A percentile compares a stretch with the other conserved stretches of the same genome.
phyloP scores from a whole-genome alignment of 2,329 filamentous ascomycete genomes.

The Ceratocystis harringtonii region DNA sequence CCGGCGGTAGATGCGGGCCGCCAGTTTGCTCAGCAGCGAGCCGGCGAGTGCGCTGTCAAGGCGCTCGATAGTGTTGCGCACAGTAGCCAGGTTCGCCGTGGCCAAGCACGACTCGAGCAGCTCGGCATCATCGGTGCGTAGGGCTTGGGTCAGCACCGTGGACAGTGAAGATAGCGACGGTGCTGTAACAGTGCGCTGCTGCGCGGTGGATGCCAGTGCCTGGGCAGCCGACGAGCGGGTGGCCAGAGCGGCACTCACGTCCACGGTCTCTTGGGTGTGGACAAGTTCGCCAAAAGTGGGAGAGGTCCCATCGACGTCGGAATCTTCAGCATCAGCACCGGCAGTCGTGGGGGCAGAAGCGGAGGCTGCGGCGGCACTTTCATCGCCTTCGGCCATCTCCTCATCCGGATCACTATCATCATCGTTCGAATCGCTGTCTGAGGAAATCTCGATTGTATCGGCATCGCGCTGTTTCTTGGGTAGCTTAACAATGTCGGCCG shows the following conservation, averaged over 20 bases:
- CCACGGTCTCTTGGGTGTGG: slow-evolving; percentile 57
- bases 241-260: slow-evolving; percentile 49
- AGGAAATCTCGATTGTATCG: slow-evolving; percentile 43
- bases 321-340: slow-evolving; percentile 21
- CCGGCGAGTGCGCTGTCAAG: slow-evolving; percentile 75
- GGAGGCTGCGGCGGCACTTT: slow-evolving; percentile 19
- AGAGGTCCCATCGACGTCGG: slow-evolving; percentile 33
- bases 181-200: slow-evolving; percentile 31
- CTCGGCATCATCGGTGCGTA: slow-evolving; percentile 78
- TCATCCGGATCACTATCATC: slow-evolving; percentile 32
- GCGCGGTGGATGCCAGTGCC: slow-evolving; percentile 29
- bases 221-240: slow-evolving; percentile 20
- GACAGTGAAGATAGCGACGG: slow-evolving; percentile 68
- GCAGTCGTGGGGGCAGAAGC: slow-evolving; percentile 11
- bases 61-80: slow-evolving; percentile 79
- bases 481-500: slow-evolving; percentile 26
- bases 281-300: slow-evolving; percentile 82
- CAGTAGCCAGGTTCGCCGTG: slow-evolving; percentile 57
- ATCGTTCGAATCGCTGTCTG: slow-evolving; percentile 36
- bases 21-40: slow-evolving; percentile 64
- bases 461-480: slow-evolving; percentile 22
- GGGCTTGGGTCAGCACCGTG: slow-evolving; percentile 83
- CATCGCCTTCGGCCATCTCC: slow-evolving; percentile 24
- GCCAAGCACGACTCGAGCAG: slow-evolving; percentile 88
- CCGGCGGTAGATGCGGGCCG: slow-evolving; percentile 70